phyloP scores from a whole-genome alignment of 768 basidiomycete species.

The Amanita polypyramis region DNA sequence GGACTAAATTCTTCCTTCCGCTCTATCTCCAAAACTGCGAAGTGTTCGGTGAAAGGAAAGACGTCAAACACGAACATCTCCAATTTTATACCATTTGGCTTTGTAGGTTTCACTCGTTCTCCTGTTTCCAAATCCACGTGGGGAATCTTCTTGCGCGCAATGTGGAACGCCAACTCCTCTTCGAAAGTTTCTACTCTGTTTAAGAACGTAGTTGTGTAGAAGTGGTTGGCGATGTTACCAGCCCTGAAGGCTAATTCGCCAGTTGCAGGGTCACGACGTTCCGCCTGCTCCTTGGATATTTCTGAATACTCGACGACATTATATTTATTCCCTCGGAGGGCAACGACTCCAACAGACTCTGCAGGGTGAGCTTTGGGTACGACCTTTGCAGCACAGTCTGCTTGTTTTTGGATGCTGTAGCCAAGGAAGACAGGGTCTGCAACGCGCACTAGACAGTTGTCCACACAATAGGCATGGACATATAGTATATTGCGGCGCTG shows the following conservation, averaged over 20 bases:
- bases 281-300: conserved; percentile 81
- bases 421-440: conserved; percentile 97
- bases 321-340: conserved; percentile 70
- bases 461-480: conserved; percentile 94
- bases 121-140: conserved; percentile 66
- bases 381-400: conserved; percentile 93
- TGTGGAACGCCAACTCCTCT: conserved; percentile 87
- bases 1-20: conserved; percentile 92
- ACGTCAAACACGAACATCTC: conserved; percentile 99
- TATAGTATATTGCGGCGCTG: conserved; percentile 67
- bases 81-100: conserved; percentile 99
- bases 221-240: conserved; percentile 97
- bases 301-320: conserved; percentile 98
- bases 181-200: conserved; percentile 74
- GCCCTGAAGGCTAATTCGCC: conserved; percentile 87
- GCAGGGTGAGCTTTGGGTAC: conserved; percentile 81
- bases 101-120: conserved; percentile 61
- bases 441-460: conserved; percentile 96
- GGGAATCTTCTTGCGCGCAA: conserved; percentile 96
- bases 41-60: conserved; percentile 79
- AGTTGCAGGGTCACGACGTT: conserved; percentile 52
- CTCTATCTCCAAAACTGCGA: conserved; percentile 83
- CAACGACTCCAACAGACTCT: conserved; percentile 94
- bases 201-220: conserved; percentile 86
- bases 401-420: conserved; percentile 80